Conservation (phyloP, 139 green algal species). For the Chlorella sp. region DNA sequence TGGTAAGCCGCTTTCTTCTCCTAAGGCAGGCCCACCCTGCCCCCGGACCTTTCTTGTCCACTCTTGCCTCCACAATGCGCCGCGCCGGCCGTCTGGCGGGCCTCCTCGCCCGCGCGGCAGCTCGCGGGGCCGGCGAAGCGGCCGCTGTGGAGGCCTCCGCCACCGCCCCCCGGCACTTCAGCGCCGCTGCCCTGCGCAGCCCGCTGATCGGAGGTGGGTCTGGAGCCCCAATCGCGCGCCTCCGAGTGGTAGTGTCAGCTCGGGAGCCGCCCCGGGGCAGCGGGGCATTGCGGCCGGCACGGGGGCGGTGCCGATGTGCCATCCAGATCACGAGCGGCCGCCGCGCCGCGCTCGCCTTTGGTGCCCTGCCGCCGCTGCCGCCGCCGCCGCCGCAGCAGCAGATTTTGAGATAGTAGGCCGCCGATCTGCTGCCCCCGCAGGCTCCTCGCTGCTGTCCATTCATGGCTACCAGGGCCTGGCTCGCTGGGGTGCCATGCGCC, state of each 20-base stretch:
- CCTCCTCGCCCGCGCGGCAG: slow-evolving; percentile 16
- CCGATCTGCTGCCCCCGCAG: not conserved
- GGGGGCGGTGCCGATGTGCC: too few relatives aligned
- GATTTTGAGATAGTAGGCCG: not conserved
- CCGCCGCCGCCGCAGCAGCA: not conserved
- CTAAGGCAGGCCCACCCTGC: not conserved
- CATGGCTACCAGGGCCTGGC: slow-evolving; percentile 1
- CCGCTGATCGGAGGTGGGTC: slow-evolving; percentile 19
- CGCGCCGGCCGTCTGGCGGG: slow-evolving; percentile 10
- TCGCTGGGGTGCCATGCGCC: slow-evolving; percentile 45
- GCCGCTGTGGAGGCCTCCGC: not conserved
- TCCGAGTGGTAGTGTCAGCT: slow-evolving; percentile 14
- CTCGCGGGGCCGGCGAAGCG: not conserved
- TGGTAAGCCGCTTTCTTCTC: too few relatives aligned
- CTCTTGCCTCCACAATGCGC: not conserved
- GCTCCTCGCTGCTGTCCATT: slow-evolving; percentile 1
- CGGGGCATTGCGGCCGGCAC: not conserved
- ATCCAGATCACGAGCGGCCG: too few relatives aligned
- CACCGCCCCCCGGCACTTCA: not conserved
- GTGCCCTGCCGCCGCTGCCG: not conserved
- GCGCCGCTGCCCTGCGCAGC: not conserved
- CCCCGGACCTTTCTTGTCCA: not conserved
- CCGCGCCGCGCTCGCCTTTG: too few relatives aligned
- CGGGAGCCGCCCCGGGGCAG: not conserved
- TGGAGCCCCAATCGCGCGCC: too few relatives aligned